phyloP scores from a whole-genome alignment of 2,329 filamentous ascomycete genomes.

The Nothomitra cinnamomea region DNA sequence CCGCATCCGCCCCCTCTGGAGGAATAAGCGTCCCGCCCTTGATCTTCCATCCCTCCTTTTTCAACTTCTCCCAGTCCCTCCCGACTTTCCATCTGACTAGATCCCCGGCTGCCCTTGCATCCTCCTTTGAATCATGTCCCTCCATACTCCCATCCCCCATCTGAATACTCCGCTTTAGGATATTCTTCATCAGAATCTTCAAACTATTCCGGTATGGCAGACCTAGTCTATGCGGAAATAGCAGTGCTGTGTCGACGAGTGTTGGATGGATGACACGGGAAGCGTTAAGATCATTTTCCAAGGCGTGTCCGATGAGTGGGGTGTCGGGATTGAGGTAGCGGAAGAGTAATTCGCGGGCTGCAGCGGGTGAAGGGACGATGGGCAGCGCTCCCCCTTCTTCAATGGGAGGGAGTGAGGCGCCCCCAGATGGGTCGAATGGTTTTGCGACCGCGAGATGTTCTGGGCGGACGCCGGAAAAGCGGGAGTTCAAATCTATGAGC shows the following conservation, averaged over 20 bases:
- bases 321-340: constrained; percentile 57
- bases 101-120: constrained; percentile 77
- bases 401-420: constrained; percentile 1
- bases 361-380: constrained; percentile 58
- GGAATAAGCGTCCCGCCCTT: neutral
- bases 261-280: constrained; percentile 70
- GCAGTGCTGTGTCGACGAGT: constrained; percentile 68
- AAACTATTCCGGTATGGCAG: constrained; percentile 64
- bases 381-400: constrained; percentile 29
- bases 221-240: constrained; percentile 64
- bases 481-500: constrained; percentile 77
- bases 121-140: constrained; percentile 86
- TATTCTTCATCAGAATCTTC: constrained; percentile 52
- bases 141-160: constrained; percentile 21
- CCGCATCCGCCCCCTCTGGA: neutral
- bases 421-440: constrained; percentile 27
- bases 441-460: constrained; percentile 58
- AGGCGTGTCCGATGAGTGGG: constrained; percentile 76
- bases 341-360: constrained; percentile 63
- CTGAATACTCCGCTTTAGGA: constrained; percentile 66
- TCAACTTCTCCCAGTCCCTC: constrained; percentile 52
- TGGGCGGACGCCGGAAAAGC: constrained; percentile 72
- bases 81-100: constrained; percentile 56
- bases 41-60: constrained; percentile 47
- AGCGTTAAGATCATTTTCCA: constrained; percentile 89